Evolutionary conservation across 192 early-diverging fungal genomes (phyloP).

Genomic region (Podochytrium sp.): DNA sequence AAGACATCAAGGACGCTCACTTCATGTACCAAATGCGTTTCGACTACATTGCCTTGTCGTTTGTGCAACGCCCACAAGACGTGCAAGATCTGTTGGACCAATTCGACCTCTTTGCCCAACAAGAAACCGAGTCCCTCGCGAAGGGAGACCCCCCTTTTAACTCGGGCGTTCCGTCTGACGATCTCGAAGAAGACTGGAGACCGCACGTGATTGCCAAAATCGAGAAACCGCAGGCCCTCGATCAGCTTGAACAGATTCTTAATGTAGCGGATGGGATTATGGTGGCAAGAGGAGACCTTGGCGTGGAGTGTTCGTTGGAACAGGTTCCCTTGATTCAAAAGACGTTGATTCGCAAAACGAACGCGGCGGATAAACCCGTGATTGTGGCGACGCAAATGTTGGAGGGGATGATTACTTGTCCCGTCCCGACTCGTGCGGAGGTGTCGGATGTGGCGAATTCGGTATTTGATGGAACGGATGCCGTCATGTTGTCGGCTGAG

Average conservation of each 20-base stretch:
- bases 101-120: constrained; percentile 30
- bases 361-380: constrained; percentile 55
- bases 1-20: constrained; percentile 52
- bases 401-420: constrained; percentile 58
- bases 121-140: constrained; percentile 49
- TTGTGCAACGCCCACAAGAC: constrained; percentile 56
- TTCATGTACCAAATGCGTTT: constrained; percentile 53
- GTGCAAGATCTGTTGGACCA: constrained; percentile 51
- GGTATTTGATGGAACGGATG: constrained; percentile 59
- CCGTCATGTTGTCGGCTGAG: constrained; percentile 61
- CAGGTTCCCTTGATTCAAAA: constrained; percentile 62
- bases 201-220: constrained; percentile 62
- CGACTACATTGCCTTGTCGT: constrained; percentile 56
- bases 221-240: constrained; percentile 57
- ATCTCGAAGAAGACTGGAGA: constrained; percentile 51
- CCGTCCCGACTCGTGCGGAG: constrained; percentile 60
- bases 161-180: constrained; percentile 25
- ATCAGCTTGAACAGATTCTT: constrained; percentile 59
- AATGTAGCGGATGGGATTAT: constrained; percentile 52
- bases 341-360: constrained; percentile 56
- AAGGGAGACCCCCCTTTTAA: not conserved
- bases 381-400: constrained; percentile 68
- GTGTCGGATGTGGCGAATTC: constrained; percentile 66
- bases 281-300: constrained; percentile 65
- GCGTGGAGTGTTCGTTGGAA: constrained; percentile 57